These are phyloP conservation scores for Avena atlantica DNA, from an alignment of 176 grass and related monocot species.

Conservation along the genomic window DNA sequence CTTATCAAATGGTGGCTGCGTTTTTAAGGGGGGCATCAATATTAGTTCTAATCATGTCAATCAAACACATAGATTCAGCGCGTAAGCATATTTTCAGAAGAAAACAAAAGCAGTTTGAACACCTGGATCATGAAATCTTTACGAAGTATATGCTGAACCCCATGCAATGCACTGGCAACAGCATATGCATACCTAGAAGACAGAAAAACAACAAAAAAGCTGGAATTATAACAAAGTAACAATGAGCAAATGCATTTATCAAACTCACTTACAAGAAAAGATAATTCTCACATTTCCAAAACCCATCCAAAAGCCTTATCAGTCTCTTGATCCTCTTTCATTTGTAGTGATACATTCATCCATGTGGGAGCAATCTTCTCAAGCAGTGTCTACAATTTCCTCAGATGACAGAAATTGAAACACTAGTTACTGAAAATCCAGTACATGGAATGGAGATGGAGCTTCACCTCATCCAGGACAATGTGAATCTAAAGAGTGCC, in stretches of 20 bases:
- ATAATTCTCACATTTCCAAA: conserved; percentile 82
- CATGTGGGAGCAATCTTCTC: conserved; percentile 96
- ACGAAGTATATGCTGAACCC: conserved; percentile 89
- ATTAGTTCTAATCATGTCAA: conserved; percentile 16
- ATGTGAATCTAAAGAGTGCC: background rate
- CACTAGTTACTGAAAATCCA: background rate
- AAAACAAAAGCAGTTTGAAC: background rate
- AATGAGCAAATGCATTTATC: conserved; percentile 31
- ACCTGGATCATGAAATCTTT: conserved; percentile 99
- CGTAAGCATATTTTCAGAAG: background rate
- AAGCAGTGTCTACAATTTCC: conserved; percentile 52
- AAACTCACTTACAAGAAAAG: conserved; percentile 36
- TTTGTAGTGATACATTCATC: conserved; percentile 93
- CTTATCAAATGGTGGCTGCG: conserved; percentile 63
- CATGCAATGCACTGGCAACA: conserved; percentile 95
- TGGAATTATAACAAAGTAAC: conserved; percentile 29
- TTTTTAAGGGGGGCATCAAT: background rate
- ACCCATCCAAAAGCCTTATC: conserved; percentile 95
- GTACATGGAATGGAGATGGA: conserved; percentile 9
- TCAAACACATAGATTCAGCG: conserved; percentile 17
- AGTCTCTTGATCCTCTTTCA: conserved; percentile 93
- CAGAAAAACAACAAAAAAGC: conserved; percentile 17
- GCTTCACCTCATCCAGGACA: conserved; percentile 1
- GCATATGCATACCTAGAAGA: conserved; percentile 93
- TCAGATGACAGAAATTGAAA: conserved; percentile 23